phyloP scores from a whole-genome alignment of 208 protist genomes.

The Trypanosoma rangeli region DNA sequence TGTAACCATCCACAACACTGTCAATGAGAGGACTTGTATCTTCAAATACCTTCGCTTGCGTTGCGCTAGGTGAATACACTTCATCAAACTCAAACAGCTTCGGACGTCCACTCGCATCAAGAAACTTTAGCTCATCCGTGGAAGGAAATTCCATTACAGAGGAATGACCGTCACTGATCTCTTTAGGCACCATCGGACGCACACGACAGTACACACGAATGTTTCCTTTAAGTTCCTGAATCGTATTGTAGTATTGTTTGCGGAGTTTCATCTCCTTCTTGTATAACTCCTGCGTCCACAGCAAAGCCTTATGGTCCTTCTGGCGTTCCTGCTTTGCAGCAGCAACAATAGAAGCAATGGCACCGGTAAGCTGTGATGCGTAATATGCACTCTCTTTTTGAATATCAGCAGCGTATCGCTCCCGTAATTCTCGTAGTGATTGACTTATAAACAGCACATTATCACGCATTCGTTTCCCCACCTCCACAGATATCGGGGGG shows the following conservation, averaged over 20 bases:
- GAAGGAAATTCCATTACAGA: slow-evolving; percentile 81
- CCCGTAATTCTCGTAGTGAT: slow-evolving; percentile 65
- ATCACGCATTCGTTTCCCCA: slow-evolving; percentile 58
- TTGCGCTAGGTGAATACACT: slow-evolving; percentile 74
- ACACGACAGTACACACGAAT: slow-evolving; percentile 95
- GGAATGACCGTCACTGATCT: slow-evolving; percentile 66
- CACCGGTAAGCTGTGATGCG: slow-evolving; percentile 62
- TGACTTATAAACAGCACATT: slow-evolving; percentile 54
- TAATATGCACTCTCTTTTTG: slow-evolving; percentile 65
- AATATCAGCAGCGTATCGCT: slow-evolving; percentile 65
- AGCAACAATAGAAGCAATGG: slow-evolving; percentile 73
- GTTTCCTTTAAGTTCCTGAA: slow-evolving; percentile 93
- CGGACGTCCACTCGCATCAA: slow-evolving; percentile 64
- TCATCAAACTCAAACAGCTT: slow-evolving; percentile 94
- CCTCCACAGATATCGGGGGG: slow-evolving; percentile 22
- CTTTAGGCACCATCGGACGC: slow-evolving; percentile 84
- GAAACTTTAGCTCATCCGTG: slow-evolving; percentile 81
- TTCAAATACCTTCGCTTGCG: slow-evolving; percentile 89
- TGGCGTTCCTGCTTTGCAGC: slow-evolving; percentile 69
- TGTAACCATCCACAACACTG: slow-evolving; percentile 93
- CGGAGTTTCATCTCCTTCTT: slow-evolving; percentile 91
- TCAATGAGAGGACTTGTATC: slow-evolving; percentile 93
- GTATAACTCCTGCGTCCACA: slow-evolving; percentile 90
- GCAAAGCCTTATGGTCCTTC: slow-evolving; percentile 73
- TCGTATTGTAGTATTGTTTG: slow-evolving; percentile 93